A percentile compares a stretch with the other conserved stretches of the same genome.
Evolutionary conservation across 2,329 filamentous ascomycete genomes (phyloP).

Genomic region (Phialophora tarda): DNA sequence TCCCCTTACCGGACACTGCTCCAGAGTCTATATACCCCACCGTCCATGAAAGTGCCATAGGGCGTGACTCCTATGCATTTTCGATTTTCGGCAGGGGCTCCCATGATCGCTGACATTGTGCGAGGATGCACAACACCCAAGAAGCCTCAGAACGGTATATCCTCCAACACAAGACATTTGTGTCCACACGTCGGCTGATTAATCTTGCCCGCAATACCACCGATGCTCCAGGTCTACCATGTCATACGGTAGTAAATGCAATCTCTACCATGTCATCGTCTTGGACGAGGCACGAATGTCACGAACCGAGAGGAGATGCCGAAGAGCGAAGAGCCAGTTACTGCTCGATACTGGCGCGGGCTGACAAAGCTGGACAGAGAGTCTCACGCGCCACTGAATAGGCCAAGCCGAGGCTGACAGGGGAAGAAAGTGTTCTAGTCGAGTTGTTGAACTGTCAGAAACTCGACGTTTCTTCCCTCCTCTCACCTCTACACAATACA

Average conservation of each 20-base stretch:
- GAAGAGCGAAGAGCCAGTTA: not conserved
- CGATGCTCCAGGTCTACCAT: slow-evolving; percentile 1
- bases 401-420: slow-evolving; percentile 22
- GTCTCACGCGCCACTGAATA: slow-evolving; percentile 24
- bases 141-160: not conserved
- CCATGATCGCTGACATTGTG: not conserved
- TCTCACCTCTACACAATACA: not conserved
- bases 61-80: not conserved
- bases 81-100: not conserved
- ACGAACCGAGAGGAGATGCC: not conserved
- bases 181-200: slow-evolving; percentile 6
- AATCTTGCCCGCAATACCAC: not conserved
- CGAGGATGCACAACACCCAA: not conserved
- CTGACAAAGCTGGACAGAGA: slow-evolving; percentile 13
- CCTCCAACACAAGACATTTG: not conserved
- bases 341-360: not conserved
- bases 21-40: not conserved
- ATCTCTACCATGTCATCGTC: slow-evolving; percentile 1
- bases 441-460: too few relatives aligned
- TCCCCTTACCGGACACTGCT: not conserved
- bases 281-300: not conserved
- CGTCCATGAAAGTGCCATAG: not conserved
- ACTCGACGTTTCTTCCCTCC: not conserved
- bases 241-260: not conserved
- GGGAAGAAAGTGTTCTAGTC: not conserved